Evolutionary conservation across 495 filamentous ascomycete genomes (phyloP), one percentile per base, ranked within the genome.

Genomic region (Xanthoparmelia taractica): DNA sequence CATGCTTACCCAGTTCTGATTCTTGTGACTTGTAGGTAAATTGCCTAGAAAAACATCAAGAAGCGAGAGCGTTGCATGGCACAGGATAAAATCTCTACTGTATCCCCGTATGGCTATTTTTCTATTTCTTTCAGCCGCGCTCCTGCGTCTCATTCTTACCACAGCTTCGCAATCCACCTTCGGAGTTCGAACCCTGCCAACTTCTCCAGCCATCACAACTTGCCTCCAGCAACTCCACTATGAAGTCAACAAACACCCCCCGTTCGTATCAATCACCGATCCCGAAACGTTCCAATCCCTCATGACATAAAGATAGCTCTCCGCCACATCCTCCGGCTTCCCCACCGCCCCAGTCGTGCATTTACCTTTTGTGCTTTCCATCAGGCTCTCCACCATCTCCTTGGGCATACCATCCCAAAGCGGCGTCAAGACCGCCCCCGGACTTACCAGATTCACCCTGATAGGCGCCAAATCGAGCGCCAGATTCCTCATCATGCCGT

Each of bases 291-390:
- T 80, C 41, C 65, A 64, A 74, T 89, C 84, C 69, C 79, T 82
- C 83, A 89, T 82, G 11, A 81, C 71, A 70, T 82, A 87, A 48
- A 87, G 45, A 75, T 87, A 89, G 40, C 81, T 78, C 76, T 89
- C 84, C 0, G 82, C 86, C 6, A 83, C 76, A 71, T 87, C 84
- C 68, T 81, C 80, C 15, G 80, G 75, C 65, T 61, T 65, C 0
- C 76, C 87, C 37, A 82, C 65, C 63, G 72, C 68, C 11, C 78
- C 78, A 5, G 78, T 81, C 33, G 80, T 69, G 54, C 67, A 69
- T 60, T 65, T 67, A 43, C 64, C 59, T 58, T 58, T 69, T 6
- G 73, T 61, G 43, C 40, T 50, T 57, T 73, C 70, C 23, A 75
- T 64, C 31, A 75, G 65, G 12, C 50, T 63, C 56, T 77, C 71